Base-by-base conservation (phyloP, 768 basidiomycete genomes). In the Boletus rubroflammeus region DNA sequence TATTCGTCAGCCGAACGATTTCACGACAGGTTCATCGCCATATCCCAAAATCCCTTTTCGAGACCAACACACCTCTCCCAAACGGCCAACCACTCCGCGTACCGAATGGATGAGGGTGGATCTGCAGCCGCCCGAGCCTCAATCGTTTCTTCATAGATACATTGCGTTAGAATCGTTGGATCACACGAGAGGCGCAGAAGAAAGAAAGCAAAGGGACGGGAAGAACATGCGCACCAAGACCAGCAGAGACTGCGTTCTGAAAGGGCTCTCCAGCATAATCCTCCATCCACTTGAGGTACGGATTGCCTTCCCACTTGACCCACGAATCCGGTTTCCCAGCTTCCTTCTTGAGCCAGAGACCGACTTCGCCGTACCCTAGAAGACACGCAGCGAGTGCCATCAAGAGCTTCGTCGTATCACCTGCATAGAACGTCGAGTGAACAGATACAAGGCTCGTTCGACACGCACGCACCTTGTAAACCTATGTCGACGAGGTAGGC, bases 351-450 rank as follows among this genome's bases (percentile, higher is more conserved):
- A 98, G 73, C 85, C 92, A 90, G 38, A 91, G 72, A 1, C 93
- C 94, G 0, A 94, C 91, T 67, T 96, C 90, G 11, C 94, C 94
- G 65, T 97, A 98, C 3, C 94, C 95, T 0, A 96, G 73, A 9
- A 96, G 75, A 66, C 95, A 98, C 8, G 90, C 86, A 10, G 88
- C 83, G 1, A 94, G 78, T 0, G 90, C 88, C 73, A 97, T 84
- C n/a, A 87, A 65, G 6, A 95, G 73, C 55, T 81, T 85, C 34
- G 81, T 79, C 5, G 80, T 68, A 63, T 94, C 91, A 0, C 91
- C 90, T 82, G 52, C 23, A 19, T 38, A 38, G 21, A 13, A 8
- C n/a, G 36, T 50, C 19, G 21, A 26, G 14, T 28, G 44, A 17
- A 19, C 21, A 17, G 9, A 9, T 21, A 3, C 14, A 32, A 29